Evolutionary conservation across 176 grass and related monocot genomes (phyloP), one percentile per base, ranked within the genome.

Genomic region (Leersia perrieri): DNA sequence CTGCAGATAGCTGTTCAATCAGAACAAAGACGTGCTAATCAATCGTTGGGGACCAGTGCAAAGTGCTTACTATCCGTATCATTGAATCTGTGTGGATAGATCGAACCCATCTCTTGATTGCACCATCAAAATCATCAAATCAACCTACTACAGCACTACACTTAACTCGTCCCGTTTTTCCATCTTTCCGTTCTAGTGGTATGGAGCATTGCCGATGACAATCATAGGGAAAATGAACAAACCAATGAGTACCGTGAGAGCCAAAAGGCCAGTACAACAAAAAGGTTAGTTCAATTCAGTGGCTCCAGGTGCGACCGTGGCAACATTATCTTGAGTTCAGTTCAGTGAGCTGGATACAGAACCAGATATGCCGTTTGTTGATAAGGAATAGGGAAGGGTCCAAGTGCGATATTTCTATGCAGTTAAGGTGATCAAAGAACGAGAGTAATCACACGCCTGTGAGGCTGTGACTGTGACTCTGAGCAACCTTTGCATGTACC

Each of bases 91-190:
- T 49, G 33, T 74, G 12, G 27, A 66, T 73, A 9, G 20, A 66
- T 55, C 16, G 49, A 32, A 35, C 49, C 25, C 22, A 27, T 27
- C 1, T 49, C 36, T 47, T 62, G 5, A 34, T 34, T 45, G 51
- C 73, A 61, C 14, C n/a, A 70, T 40, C 74, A 10, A 78, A 78
- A 61, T 9, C n/a, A 70, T 40, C 74, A 10, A 78, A 78, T 28
- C 53, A 70, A 60, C 51, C 55, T 34, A 34, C 15, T 31, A 23
- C 15, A 49, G 41, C 33, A 63, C 15, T 22, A 53, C 3, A 18
- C 38, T 9, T 4, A 12, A 38, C 22, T 41, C 1, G 30, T 3
- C 22, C 22, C 14, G 13, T 11, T 70, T 45, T 27, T 25, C 5
- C 7, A 7, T 25, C 25, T 16, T 30, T 11, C 26, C 3, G 23